Evolutionary conservation across 768 basidiomycete species (phyloP).

Genomic region (Macrolepiota albuminosa): DNA sequence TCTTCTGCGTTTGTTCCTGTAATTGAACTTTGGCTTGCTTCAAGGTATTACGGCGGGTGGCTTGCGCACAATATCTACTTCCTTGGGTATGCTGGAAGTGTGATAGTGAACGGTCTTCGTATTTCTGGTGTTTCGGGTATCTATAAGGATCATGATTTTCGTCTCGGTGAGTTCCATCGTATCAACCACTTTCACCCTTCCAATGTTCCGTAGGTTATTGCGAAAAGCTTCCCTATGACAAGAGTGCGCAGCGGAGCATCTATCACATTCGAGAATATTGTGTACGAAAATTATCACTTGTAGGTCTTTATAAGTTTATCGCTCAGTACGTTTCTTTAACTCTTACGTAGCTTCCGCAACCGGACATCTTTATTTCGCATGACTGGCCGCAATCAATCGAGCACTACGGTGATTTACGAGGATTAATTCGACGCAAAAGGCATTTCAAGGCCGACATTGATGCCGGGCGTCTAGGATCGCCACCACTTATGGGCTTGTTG

Average conservation of each 20-base stretch:
- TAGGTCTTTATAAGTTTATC: slow-evolving; percentile 24
- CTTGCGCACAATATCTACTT: slow-evolving; percentile 96
- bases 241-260: slow-evolving; percentile 67
- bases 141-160: slow-evolving; percentile 75
- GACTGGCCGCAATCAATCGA: slow-evolving; percentile 94
- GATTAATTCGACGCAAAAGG: slow-evolving; percentile 69
- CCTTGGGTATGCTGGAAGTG: slow-evolving; percentile 85
- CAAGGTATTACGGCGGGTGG: slow-evolving; percentile 95
- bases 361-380: slow-evolving; percentile 86
- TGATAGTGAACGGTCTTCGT: slow-evolving; percentile 82
- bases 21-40: neutral
- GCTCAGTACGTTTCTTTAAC: slow-evolving; percentile 11
- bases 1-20: neutral
- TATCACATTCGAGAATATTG: slow-evolving; percentile 91
- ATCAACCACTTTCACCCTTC: neutral
- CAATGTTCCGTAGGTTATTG: slow-evolving; percentile 52
- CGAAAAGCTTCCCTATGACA: slow-evolving; percentile 81
- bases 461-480: slow-evolving; percentile 72
- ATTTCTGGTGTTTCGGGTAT: slow-evolving; percentile 94
- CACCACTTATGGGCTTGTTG: slow-evolving; percentile 77
- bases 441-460: slow-evolving; percentile 71
- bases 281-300: slow-evolving; percentile 72
- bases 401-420: slow-evolving; percentile 64
- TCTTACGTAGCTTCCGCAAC: slow-evolving; percentile 43
- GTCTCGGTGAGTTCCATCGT: slow-evolving; percentile 42